Conservation (phyloP, 2,329 filamentous ascomycete genomes). For the Stemphylium beticola region DNA sequence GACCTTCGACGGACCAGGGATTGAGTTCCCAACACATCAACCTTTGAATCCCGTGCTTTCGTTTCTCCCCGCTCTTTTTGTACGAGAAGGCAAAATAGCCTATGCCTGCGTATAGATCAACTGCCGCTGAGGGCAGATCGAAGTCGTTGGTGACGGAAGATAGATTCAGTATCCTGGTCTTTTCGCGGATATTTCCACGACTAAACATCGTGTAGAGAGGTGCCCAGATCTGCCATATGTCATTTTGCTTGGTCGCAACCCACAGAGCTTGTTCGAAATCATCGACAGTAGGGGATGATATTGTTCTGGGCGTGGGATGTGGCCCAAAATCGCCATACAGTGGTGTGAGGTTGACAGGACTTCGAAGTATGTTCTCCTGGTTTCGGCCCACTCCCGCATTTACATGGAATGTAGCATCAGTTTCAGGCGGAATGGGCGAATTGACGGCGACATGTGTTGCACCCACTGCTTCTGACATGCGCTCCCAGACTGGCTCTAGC, state of each 20-base stretch:
- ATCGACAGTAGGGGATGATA: slow-evolving; percentile 28
- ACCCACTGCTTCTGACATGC: slow-evolving; percentile 48
- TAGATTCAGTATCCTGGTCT: slow-evolving; percentile 70
- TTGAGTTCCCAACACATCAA: slow-evolving; percentile 93
- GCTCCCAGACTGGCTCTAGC: slow-evolving; percentile 34
- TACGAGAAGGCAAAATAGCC: slow-evolving; percentile 94
- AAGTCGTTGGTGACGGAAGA: slow-evolving; percentile 34
- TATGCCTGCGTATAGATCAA: slow-evolving; percentile 91
- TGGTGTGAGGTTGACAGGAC: slow-evolving; percentile 72
- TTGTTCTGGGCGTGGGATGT: slow-evolving; percentile 20
- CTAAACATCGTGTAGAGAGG: slow-evolving; percentile 94
- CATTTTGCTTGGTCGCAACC: slow-evolving; percentile 76
- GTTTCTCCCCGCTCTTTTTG: slow-evolving; percentile 63
- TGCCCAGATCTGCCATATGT: slow-evolving; percentile 84
- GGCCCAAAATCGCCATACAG: slow-evolving; percentile 79
- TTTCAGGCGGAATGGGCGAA: slow-evolving; percentile 58
- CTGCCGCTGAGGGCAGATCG: slow-evolving; percentile 43
- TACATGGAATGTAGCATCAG: neutral
- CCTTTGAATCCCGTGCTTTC: slow-evolving; percentile 66
- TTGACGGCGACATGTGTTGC: slow-evolving; percentile 66
- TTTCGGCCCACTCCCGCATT: neutral
- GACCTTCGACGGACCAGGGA: slow-evolving; percentile 56
- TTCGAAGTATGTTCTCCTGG: slow-evolving; percentile 71
- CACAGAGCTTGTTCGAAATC: slow-evolving; percentile 77
- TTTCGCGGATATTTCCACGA: slow-evolving; percentile 88